These are phyloP conservation scores for Astraeus odoratus DNA, from an alignment of 768 basidiomycete species.

Conservation along the genomic window DNA sequence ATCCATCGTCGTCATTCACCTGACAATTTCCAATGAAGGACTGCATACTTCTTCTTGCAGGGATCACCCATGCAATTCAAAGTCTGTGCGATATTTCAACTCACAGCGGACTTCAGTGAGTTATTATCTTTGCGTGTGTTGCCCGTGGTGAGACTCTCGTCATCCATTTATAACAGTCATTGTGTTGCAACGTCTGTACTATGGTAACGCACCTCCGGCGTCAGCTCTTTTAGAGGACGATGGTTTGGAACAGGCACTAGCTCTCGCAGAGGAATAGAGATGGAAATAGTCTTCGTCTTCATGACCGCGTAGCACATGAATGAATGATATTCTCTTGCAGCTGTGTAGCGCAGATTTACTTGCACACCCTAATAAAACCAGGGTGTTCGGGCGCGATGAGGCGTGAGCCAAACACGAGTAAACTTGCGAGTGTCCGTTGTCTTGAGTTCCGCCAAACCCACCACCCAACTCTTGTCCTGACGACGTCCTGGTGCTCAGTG, in stretches of 20 bases:
- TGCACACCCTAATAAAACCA: too few species aligned
- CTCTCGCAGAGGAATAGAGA: constrained; percentile 51
- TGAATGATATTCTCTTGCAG: too few species aligned
- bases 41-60: constrained; percentile 73
- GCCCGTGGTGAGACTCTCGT: constrained; percentile 5
- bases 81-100: constrained; percentile 76
- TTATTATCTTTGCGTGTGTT: constrained; percentile 8
- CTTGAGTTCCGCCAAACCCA: constrained; percentile 15
- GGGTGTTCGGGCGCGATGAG: constrained; percentile 1
- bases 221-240: constrained; percentile 42
- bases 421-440: too few species aligned
- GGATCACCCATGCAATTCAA: constrained; percentile 74
- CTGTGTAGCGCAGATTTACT: too few species aligned
- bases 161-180: constrained; percentile 44
- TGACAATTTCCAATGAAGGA: constrained; percentile 37
- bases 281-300: too few species aligned
- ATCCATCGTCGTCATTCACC: constrained; percentile 3
- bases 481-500: constrained; percentile 12
- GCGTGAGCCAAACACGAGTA: constrained; percentile 26
- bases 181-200: constrained; percentile 63
- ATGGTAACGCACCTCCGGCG: constrained; percentile 63
- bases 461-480: constrained; percentile 15
- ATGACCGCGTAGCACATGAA: too few species aligned
- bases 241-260: constrained; percentile 70
- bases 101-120: constrained; percentile 73